Evolutionary conservation across 1,139 yeast genomes (phyloP).

Genomic region (Saccharomyces hybrid): DNA sequence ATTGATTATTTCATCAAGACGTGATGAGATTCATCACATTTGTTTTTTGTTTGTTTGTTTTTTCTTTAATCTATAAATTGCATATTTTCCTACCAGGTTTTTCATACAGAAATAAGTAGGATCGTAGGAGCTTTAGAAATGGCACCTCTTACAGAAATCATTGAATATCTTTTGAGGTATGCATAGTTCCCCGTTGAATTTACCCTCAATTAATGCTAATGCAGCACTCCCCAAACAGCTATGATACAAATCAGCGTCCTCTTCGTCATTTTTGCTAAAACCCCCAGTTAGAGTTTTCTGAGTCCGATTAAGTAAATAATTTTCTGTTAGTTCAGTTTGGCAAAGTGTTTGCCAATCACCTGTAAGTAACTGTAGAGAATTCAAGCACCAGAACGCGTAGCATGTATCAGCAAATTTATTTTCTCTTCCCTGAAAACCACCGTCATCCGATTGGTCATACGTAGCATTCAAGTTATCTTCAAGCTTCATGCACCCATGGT

Average conservation of each 20-base stretch:
- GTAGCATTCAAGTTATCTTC: conserved; percentile 25
- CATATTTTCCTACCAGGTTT: no score
- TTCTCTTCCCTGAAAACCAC: conserved; percentile 85
- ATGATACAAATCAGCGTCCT: conserved; percentile 67
- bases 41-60: neutral
- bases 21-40: neutral
- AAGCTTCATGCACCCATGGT: conserved; percentile 24
- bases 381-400: conserved; percentile 84
- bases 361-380: conserved; percentile 41
- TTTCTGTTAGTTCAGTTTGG: conserved; percentile 30
- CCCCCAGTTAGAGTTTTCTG: conserved; percentile 73
- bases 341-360: conserved; percentile 30
- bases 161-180: conserved; percentile 14
- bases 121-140: no score
- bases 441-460: conserved; percentile 38
- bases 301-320: conserved; percentile 50
- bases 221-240: conserved; percentile 56
- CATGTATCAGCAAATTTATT: conserved; percentile 87
- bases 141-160: neutral
- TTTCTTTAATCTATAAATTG: neutral
- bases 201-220: conserved; percentile 39
- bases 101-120: no score
- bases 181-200: conserved; percentile 27
- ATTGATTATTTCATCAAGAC: neutral
- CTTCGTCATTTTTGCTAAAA: conserved; percentile 59